phyloP scores from a whole-genome alignment of 306 rosid species.

The Casuarina glauca region DNA sequence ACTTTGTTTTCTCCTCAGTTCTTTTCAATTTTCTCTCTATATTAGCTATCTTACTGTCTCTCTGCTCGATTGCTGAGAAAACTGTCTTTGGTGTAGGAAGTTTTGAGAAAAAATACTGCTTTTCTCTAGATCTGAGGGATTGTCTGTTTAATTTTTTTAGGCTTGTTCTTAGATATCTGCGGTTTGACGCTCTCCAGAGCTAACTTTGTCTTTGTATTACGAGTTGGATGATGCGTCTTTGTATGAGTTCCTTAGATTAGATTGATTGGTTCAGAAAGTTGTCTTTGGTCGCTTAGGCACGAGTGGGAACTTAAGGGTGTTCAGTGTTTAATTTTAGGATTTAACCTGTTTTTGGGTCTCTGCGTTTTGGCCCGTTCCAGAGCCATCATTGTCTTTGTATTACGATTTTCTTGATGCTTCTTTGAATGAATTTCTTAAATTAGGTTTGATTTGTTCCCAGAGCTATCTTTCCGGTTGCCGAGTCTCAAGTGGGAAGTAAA shows the following conservation, averaged over 20 bases:
- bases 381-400: background rate
- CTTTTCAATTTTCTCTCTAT: background rate
- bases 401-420: background rate
- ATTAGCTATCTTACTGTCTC: background rate
- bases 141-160: background rate
- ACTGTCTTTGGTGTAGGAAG: background rate
- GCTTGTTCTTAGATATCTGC: background rate
- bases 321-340: background rate
- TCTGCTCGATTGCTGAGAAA: conserved; percentile 13
- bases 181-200: background rate
- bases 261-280: background rate
- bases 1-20: background rate
- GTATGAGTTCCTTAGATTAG: background rate
- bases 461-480: background rate
- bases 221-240: background rate
- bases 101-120: background rate
- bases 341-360: background rate
- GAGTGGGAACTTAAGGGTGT: too few relatives aligned
- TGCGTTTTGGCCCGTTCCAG: background rate
- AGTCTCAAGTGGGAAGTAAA: background rate
- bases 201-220: background rate
- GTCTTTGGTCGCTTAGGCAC: background rate
- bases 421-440: background rate
- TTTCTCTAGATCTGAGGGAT: background rate
- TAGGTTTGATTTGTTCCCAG: background rate